Percentiles rank a stretch among this genome's conserved stretches.
phyloP scores from a whole-genome alignment of 1,139 yeast species.

The Casaregolazyma suthepensis region DNA sequence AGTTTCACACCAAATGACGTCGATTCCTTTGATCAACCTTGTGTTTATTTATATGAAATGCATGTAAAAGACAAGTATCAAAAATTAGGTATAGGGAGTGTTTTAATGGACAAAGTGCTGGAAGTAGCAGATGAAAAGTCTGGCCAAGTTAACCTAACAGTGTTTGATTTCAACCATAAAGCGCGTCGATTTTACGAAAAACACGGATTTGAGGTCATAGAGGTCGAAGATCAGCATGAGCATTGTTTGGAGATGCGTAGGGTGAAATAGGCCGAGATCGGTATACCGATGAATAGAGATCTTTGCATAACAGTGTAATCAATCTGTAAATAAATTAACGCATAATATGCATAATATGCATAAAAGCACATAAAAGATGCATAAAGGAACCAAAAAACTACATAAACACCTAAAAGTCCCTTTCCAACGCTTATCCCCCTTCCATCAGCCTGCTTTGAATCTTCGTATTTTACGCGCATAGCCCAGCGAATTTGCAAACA shows the following conservation, averaged over 20 bases:
- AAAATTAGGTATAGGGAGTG: slow-evolving; percentile 34
- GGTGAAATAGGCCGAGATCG: neutral
- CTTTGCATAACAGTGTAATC: neutral
- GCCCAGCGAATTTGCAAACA: no score
- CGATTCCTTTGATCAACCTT: slow-evolving; percentile 27
- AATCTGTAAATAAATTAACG: no score
- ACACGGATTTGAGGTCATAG: slow-evolving; percentile 18
- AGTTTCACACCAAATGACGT: slow-evolving; percentile 38
- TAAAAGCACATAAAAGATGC: no score
- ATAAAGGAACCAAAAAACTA: no score
- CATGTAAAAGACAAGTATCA: slow-evolving; percentile 39
- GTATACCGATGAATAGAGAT: neutral
- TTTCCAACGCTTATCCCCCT: no score
- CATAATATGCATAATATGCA: no score
- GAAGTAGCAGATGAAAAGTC: slow-evolving; percentile 3
- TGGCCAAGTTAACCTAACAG: slow-evolving; percentile 23
- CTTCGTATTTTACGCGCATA: no score
- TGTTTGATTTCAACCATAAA: slow-evolving; percentile 23
- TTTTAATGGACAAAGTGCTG: slow-evolving; percentile 30
- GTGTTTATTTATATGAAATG: slow-evolving; percentile 49
- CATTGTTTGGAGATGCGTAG: slow-evolving; percentile 6
- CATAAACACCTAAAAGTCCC: no score
- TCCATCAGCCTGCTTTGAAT: no score
- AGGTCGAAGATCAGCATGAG: slow-evolving; percentile 7
- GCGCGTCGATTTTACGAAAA: slow-evolving; percentile 26